Base-by-base conservation (phyloP, 345 rosid species). In the Anacardium occidentale region DNA sequence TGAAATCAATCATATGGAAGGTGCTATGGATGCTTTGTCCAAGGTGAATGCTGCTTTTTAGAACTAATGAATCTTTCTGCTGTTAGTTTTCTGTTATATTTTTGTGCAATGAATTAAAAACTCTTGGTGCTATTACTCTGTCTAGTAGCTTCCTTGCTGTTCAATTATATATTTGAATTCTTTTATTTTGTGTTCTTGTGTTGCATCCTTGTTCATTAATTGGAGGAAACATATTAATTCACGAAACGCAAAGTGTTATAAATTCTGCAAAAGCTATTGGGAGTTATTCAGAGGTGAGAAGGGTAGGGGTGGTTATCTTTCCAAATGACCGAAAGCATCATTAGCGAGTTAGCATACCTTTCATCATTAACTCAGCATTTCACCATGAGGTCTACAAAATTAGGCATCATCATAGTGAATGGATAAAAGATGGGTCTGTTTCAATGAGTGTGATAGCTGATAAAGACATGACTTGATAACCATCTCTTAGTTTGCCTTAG, bases 21-120 rank as follows among this genome's bases (percentile, higher is more conserved):
- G 99, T 65, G 98, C 96, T 2, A 91, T 93, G 97, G 99, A 96
- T 83, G 96, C 98, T 12, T 78, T 93, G 74, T 93, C 97, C 17
- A 96, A 92, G 99, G 98, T 92, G 80, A 78, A 68, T 66, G 13
- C 56, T 55, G 22, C 57, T 64, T 75, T 40, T 64, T 37, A 5
- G 7, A 73, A 64, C 37, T 24, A 64, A 29, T 53, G 26, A 47
- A 67, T 50, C 11, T 67, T 44, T 40, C 40, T 45, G n/a, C 47
- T 62, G 17, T 29, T 13, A 10, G 48, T 8, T 51, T 61, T 68
- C 62, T 65, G 14, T 17, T 70, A 22, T 12, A 14, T 44, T 54
- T 3, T 44, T 20, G 44, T 66, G 50, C 59, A 10, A 32, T 34
- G 1, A 12, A 4, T 21, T 29, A 54, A 20, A 25, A 20, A 25